A percentile compares a stretch with the other conserved stretches of the same genome.
phyloP scores from a whole-genome alignment of 192 early-diverging fungal genomes.

The Phlyctochytrium arcticum region DNA sequence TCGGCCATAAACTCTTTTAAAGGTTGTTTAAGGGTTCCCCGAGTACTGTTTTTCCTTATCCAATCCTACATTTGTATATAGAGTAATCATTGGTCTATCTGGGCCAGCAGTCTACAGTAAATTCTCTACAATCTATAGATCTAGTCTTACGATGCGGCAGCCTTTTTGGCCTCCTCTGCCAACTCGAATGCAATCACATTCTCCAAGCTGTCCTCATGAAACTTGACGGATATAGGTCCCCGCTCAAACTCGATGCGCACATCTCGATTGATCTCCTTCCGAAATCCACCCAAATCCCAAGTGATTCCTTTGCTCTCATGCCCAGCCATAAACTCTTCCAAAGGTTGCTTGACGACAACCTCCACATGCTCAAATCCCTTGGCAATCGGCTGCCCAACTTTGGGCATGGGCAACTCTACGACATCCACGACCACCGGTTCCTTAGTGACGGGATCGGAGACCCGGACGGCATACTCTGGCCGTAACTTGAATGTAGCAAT shows the following conservation, averaged over 20 bases:
- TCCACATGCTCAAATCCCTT: conserved; percentile 29
- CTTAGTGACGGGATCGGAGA: neutral
- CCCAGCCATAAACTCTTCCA: conserved; percentile 23
- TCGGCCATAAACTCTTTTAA: no score
- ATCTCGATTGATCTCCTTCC: conserved; percentile 23
- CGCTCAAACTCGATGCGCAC: conserved; percentile 13
- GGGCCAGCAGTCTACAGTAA: no score
- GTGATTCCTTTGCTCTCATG: neutral
- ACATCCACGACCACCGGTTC: conserved; percentile 10
- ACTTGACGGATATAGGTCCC: conserved; percentile 25
- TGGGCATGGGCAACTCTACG: conserved; percentile 31
- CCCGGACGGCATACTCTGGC: conserved; percentile 10
- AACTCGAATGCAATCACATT: conserved; percentile 30
- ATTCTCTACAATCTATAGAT: no score
- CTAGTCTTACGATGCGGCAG: no score
- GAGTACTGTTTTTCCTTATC: no score
- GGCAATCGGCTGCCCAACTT: conserved; percentile 15
- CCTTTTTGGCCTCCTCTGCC: conserved; percentile 12
- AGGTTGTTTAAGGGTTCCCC: no score
- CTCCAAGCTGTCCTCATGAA: conserved; percentile 30
- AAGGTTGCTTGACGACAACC: conserved; percentile 15
- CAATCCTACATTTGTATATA: no score
- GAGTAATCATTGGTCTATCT: no score
- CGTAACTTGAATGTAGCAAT: conserved; percentile 31
- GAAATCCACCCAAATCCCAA: conserved; percentile 17